Conservation (phyloP, 2,329 filamentous ascomycete genomes). For the Penicillium janthinellum region DNA sequence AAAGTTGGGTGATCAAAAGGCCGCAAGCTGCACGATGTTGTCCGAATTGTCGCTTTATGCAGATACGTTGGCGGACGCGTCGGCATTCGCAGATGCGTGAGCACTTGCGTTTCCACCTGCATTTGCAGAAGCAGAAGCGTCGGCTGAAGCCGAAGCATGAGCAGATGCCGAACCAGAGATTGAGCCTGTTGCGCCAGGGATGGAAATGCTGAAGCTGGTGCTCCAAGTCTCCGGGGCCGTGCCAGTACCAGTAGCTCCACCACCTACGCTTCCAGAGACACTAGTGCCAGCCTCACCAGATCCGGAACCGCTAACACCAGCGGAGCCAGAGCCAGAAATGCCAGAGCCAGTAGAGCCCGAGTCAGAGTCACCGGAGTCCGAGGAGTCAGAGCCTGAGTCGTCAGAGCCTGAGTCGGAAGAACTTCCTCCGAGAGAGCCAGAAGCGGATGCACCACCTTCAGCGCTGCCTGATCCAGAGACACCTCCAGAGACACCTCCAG, state of each 20-base stretch:
- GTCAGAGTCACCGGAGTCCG: slow-evolving; percentile 8
- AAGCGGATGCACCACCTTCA: slow-evolving; percentile 2
- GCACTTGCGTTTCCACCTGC: slow-evolving; percentile 1
- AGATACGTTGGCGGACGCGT: not conserved
- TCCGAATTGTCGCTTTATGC: not conserved
- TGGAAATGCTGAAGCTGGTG: slow-evolving; percentile 13
- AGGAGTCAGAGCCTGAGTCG: slow-evolving; percentile 6
- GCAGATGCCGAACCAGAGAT: slow-evolving; percentile 9
- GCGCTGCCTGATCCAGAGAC: not conserved
- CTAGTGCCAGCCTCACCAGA: slow-evolving; percentile 13
- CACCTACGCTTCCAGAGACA: slow-evolving; percentile 10
- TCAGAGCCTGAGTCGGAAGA: slow-evolving; percentile 8
- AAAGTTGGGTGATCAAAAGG: not conserved
- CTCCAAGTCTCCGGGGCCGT: slow-evolving; percentile 7
- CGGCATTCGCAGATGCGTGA: slow-evolving; percentile 5
- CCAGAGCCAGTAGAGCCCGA: slow-evolving; percentile 16
- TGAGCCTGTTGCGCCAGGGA: slow-evolving; percentile 13
- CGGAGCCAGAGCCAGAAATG: not conserved
- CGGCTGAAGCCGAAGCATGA: slow-evolving; percentile 7
- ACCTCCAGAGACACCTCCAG: too few relatives aligned
- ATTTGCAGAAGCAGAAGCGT: slow-evolving; percentile 7
- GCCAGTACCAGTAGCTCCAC: slow-evolving; percentile 7
- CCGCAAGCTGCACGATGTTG: not conserved
- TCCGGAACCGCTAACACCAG: slow-evolving; percentile 4
- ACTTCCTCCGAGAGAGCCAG: slow-evolving; percentile 10